Base-by-base conservation (phyloP, 805 yeast species). In the Blastobotrys attinorum region DNA sequence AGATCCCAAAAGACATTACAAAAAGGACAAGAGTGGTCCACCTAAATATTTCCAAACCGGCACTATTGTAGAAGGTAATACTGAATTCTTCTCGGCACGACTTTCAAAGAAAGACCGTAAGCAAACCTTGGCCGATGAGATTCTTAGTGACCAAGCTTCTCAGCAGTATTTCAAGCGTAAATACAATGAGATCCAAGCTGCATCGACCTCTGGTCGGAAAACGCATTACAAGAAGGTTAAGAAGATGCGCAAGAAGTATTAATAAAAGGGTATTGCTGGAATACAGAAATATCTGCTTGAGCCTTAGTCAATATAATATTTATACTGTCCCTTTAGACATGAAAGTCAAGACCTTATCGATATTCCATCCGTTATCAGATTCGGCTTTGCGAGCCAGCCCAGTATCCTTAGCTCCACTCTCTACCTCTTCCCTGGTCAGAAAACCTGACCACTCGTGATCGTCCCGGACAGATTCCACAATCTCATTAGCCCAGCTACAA, bases 1-100 rank as follows among this genome's bases (percentile, higher is more conserved):
- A 49, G 97, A 92, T 60, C 97, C 97, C 5, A 92, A 92, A 65
- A 76, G 97, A 55, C 96, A 87, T 64, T 92, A 92, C 65, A 87
- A 85, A 64, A 86, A 85, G 61, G 92, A 83, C 47, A 82, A 88
- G 83, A 55, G 55, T 25, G 72, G 71, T 40, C 71, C 73, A 5
- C 90, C 95, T 37, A 85, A 83, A 56, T 77, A 71, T 51, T 88
- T 92, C 61, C 92, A 90, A 46, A 75, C 84, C 54, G 98, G 98
- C 13, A 88, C 96, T 0, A 76, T 92, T 31, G 64, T 89, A 21
- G 92, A 83, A 54, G 90, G 88, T 35, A 78, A 81, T 50, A 72
- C 85, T 1, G 97, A 90, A 59, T 86, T 72, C 62, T 85, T 71
- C 65, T 75, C 80, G 31, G 66, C 77, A 3, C 71, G 94, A 49